Base-by-base conservation (phyloP, 75 land plant species). In the Pinus tabuliformis region DNA sequence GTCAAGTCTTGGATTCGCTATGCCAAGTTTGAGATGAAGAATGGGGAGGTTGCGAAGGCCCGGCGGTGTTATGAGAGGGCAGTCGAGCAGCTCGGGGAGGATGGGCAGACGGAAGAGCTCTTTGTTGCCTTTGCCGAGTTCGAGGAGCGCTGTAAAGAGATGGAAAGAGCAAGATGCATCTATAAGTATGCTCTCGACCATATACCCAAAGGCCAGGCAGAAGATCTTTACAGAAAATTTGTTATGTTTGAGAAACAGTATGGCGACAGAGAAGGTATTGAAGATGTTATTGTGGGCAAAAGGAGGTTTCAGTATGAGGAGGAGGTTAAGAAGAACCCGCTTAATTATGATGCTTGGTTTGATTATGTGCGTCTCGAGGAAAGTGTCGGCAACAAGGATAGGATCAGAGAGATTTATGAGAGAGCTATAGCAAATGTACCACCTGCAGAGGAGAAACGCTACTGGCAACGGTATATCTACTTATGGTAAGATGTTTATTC, bases 221-320 rank as follows among this genome's bases (percentile, higher is more conserved):
- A 96, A 77, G 94, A 90, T 9, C 71, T 96, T 39, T 96, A 96
- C 63, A 90, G 78, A 80, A 96, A 88, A 80, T 96, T 88, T 81
- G 91, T 96, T 24, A 83, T 90, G 3, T 96, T 96, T 66, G 97
- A 96, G 82, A 96, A 96, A 78, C 94, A 94, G 65, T 90, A 90
- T 82, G 99, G 99, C 1, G 93, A 96, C 70, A 84, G 78, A 77
- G 99, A 91, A 39, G 99, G 95, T 7, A 96, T 96, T 36, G 99
- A 96, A 82, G 94, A 93, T 86, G 99, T 95, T 3, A 90, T 96
- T 76, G 95, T 96, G 12, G 92, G 99, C 59, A 96, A 93, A 79
- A 86, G 93, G 75, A 89, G 99, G 84, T 93, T 96, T 76, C 97
- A 96, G 66, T 96, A 96, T 77, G 99, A 96, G 77, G 97, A 96